Base-by-base conservation (phyloP, 208 protist genomes). In the Crithidia fasciculata region DNA sequence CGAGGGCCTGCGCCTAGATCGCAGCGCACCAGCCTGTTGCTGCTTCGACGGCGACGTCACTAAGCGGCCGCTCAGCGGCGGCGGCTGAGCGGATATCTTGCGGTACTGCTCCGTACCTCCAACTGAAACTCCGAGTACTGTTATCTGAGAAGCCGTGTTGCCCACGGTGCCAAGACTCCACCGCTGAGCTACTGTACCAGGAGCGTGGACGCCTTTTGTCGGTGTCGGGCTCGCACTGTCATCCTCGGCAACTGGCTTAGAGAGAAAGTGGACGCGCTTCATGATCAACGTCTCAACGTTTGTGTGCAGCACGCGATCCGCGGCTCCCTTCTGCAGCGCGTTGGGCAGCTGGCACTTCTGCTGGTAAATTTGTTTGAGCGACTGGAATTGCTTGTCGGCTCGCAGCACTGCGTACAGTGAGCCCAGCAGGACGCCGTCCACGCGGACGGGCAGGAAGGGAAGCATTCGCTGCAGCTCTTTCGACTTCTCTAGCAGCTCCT, bases 381-480 rank as follows among this genome's bases (percentile, higher is more conserved):
- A 78, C 41, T 86, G 69, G 62, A 92, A 89, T 12, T 80, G 72
- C 16, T 80, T 74, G 71, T 89, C 84, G 8, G 54, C 61, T 8
- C 88, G 78, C 54, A 92, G 54, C 0, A 60, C 47, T 6, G 62
- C n/a, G 36, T 41, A 50, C 57, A 92, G 59, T 15, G 74, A 69
- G 12, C 68, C 77, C 3, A 92, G 72, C 13, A 92, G 62, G 19
- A 92, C 76, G 6, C 78, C 78, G 3, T 56, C 3, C 8, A 87
- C 72, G 8, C 87, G 87, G 19, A 62, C 5, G 9, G 65, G 54
- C 12, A 92, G 59, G 56, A 79, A 92, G 5, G 87, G 84, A 55
- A 80, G 78, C 4, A 57, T 37, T 12, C n/a, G 37, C 16, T 75
- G 43, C 6, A 76, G 55, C 45, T 76, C 69, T 36, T 73, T 50